These are phyloP conservation scores for Pythium monospermum DNA, from an alignment of 352 stramenopile genomes.

Conservation along the genomic window DNA sequence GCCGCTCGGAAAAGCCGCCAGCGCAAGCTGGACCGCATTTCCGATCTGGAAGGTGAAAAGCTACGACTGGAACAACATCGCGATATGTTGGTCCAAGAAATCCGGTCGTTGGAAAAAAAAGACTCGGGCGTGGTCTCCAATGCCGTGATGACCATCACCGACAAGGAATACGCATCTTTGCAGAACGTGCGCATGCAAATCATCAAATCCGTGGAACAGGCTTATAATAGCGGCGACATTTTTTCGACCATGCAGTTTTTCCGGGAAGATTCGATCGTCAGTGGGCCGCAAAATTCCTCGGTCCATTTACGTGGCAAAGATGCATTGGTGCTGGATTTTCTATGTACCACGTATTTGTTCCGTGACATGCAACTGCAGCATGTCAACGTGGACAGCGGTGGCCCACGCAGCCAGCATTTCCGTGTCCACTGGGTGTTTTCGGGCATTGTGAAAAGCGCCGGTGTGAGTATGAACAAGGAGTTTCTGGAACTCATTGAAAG, in stretches of 20 bases:
- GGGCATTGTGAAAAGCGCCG: constrained; percentile 65
- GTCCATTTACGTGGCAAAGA: constrained; percentile 79
- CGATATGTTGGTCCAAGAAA: constrained; percentile 84
- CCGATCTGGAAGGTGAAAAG: constrained; percentile 84
- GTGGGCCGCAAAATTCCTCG: constrained; percentile 79
- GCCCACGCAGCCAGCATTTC: constrained; percentile 80
- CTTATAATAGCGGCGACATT: constrained; percentile 80
- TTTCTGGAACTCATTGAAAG: constrained; percentile 83
- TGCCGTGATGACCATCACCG: constrained; percentile 63
- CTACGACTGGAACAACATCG: constrained; percentile 82
- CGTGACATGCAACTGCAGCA: constrained; percentile 68
- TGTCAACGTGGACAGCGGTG: constrained; percentile 78
- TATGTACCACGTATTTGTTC: constrained; percentile 84
- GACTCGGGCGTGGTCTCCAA: constrained; percentile 42
- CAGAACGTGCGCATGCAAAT: constrained; percentile 74
- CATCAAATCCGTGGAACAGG: constrained; percentile 75
- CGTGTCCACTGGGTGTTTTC: constrained; percentile 82
- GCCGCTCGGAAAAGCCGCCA: constrained; percentile 77
- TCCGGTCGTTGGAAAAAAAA: constrained; percentile 77
- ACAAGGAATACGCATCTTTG: constrained; percentile 74
- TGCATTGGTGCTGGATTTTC: constrained; percentile 80
- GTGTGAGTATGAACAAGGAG: constrained; percentile 86
- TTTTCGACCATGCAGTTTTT: constrained; percentile 73
- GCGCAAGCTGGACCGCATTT: constrained; percentile 83
- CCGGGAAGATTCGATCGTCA: constrained; percentile 86